Percentiles rank a stretch among this genome's conserved stretches.
These are phyloP conservation scores for Fusarium cicatricum DNA, from an alignment of 2,329 filamentous ascomycete species.

Conservation along the genomic window DNA sequence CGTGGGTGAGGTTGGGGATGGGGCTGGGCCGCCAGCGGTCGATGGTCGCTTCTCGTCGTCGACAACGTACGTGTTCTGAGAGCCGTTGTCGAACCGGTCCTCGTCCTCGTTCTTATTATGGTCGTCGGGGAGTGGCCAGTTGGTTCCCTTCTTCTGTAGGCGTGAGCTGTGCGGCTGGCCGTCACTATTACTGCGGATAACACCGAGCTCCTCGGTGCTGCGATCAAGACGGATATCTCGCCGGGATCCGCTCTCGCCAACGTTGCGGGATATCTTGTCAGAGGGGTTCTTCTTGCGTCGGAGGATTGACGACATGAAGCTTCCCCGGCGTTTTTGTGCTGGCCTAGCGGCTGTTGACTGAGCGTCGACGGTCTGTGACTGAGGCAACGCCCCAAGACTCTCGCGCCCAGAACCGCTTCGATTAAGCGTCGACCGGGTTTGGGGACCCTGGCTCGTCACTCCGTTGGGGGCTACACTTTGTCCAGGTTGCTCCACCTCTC, in stretches of 20 bases:
- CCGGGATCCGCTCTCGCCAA: slow-evolving; percentile 65
- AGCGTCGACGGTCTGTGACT: slow-evolving; percentile 29
- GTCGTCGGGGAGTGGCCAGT: slow-evolving; percentile 48
- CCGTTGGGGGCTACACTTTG: slow-evolving; percentile 9
- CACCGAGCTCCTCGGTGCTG: slow-evolving; percentile 60
- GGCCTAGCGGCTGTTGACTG: slow-evolving; percentile 38
- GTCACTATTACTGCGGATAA: slow-evolving; percentile 52
- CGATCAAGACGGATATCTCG: slow-evolving; percentile 70
- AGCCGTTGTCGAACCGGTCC: slow-evolving; percentile 36
- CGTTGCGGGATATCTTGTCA: slow-evolving; percentile 63
- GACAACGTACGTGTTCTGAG: slow-evolving; percentile 37
- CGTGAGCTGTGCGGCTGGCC: slow-evolving; percentile 32
- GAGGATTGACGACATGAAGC: slow-evolving; percentile 67
- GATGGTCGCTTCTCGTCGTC: slow-evolving; percentile 45
- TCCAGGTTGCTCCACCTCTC: slow-evolving; percentile 49
- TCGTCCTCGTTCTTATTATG: slow-evolving; percentile 45
- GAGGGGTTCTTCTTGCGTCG: slow-evolving; percentile 65
- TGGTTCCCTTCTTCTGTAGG: slow-evolving; percentile 42
- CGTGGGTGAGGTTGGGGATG: slow-evolving; percentile 40
- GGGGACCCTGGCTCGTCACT: slow-evolving; percentile 25
- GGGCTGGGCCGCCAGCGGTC: slow-evolving; percentile 45
- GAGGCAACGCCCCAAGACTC: slow-evolving; percentile 38
- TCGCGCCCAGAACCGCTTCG: slow-evolving; percentile 55
- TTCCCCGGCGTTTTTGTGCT: slow-evolving; percentile 53
- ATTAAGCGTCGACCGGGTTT: slow-evolving; percentile 44